Evolutionary conservation across 2,329 filamentous ascomycete species (phyloP), one percentile per base, ranked within the genome.

Genomic region (Neonectria ditissima): DNA sequence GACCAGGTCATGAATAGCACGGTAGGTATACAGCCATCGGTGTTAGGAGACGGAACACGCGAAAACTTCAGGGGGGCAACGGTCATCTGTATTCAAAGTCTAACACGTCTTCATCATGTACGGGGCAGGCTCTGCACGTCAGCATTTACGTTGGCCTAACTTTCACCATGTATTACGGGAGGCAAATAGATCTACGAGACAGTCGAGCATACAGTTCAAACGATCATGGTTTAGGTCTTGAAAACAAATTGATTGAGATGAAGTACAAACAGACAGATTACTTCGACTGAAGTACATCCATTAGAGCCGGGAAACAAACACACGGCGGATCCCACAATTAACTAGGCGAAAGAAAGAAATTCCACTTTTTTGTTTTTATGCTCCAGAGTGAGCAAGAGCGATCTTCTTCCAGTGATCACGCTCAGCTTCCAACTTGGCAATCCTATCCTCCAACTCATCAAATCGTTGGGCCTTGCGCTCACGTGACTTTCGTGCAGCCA

Each of bases 401-500:
- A 86, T 76, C 67, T 79, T 79, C 83, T 89, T 90, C 88, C 88
- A 91, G 74, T 89, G 85, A 78, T 89, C 88, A 72, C 87, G 84
- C 76, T 90, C 88, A 43, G 85, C 83, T 78, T 90, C 85, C 28
- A 95, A 81, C 76, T 91, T 89, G 18, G 83, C 84, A 73, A 97
- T 94, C 73, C 87, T 84, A 41, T 86, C 86, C 82, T 97, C 92
- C 48, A 97, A 84, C 62, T 89, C 87, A 59, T 92, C 89, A 65
- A 95, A 84, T 71, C 90, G 87, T 76, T 91, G 86, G 61, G 92
- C 89, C 83, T 97, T 97, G 69, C 93, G 91, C 75, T 93, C 91
- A 55, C 95, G 91, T 63, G 94, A 97, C 82, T 97, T 97, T 70
- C 95, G 93, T 73, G 95, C 95, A 18, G 95, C 95, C 78, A 97